Evolutionary conservation across 441 rosid genomes (phyloP), one percentile per base, ranked within the genome.

Genomic region (Arabidopsis lyrata): DNA sequence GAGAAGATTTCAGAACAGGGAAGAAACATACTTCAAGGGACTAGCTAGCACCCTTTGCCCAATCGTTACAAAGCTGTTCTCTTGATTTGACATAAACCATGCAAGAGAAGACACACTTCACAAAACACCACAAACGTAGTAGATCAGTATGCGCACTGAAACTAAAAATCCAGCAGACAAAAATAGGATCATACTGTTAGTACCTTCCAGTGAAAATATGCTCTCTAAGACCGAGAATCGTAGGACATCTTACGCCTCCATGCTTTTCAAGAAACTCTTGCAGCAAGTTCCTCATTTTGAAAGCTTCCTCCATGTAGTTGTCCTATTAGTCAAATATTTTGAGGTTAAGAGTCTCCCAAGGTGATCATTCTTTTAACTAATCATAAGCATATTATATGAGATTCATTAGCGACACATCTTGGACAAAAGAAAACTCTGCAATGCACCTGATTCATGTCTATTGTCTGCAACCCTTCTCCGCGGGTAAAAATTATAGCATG

Each of bases 181-280:
- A 35, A 45, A 65, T 11, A 6, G 15, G 20, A 35, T 73, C 15
- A 73, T 42, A 32, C 32, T n/a, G 15, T 64, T 31, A 36, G 36
- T 75, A 88, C 93, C 91, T 86, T 76, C 94, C 94, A 8, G 94
- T 88, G 83, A 88, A 88, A 68, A 88, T 87, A 78, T 88, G 94
- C 82, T 88, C 94, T 77, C 94, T 76, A 70, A 88, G 80, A 44
- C 94, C 94, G 71, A 88, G 87, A 64, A 88, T 86, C 49, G 91
- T 87, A 3, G 94, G 94, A 62, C 63, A 44, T 79, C 88, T 82
- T 59, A 83, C 88, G 41, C 85, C 86, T 62, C 79, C 88, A 77
- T 84, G 87, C 77, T 80, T 81, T 67, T 44, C 76, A 41, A 81
- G 84, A 73, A 89, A 89, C 77, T 89, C 95, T 87, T 87, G 81